phyloP scores from a whole-genome alignment of 768 basidiomycete species.

The Hysterangium stoloniferum region DNA sequence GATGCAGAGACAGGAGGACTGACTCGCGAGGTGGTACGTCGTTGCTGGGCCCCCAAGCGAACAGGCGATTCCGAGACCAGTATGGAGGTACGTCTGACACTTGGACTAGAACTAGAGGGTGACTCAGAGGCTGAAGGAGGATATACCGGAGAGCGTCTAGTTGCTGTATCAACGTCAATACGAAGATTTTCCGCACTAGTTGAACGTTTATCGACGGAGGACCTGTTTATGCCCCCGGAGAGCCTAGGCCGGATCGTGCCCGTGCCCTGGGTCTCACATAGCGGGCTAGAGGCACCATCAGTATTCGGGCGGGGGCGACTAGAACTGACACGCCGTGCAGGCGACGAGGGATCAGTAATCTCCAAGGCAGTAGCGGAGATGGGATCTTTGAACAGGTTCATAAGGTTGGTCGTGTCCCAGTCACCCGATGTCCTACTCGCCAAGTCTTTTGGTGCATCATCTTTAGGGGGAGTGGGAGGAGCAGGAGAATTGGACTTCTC shows the following conservation, averaged over 20 bases:
- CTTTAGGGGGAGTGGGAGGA: constrained; percentile 28
- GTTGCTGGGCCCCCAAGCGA: neutral
- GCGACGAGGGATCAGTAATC: constrained; percentile 57
- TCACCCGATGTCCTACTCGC: constrained; percentile 19
- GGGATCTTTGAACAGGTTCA: constrained; percentile 66
- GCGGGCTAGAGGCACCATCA: constrained; percentile 18
- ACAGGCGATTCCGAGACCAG: constrained; percentile 1
- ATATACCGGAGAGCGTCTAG: neutral
- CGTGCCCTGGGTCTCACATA: neutral
- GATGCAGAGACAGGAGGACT: constrained; percentile 5
- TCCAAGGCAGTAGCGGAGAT: constrained; percentile 44
- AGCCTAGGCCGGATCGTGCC: constrained; percentile 3
- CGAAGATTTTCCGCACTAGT: neutral
- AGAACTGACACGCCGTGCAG: constrained; percentile 33
- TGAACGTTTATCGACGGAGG: neutral
- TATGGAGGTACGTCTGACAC: neutral
- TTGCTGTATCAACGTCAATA: neutral
- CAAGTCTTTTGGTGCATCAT: constrained; percentile 11
- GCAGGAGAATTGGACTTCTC: constrained; percentile 32
- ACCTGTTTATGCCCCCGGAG: neutral
- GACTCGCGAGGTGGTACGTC: neutral
- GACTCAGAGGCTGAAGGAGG: no score
- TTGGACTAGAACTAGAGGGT: no score
- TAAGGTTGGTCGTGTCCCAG: constrained; percentile 49
- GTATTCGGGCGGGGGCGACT: constrained; percentile 27